Evolutionary conservation across 306 rosid genomes (phyloP).

Genomic region (Cucumis cinereus): DNA sequence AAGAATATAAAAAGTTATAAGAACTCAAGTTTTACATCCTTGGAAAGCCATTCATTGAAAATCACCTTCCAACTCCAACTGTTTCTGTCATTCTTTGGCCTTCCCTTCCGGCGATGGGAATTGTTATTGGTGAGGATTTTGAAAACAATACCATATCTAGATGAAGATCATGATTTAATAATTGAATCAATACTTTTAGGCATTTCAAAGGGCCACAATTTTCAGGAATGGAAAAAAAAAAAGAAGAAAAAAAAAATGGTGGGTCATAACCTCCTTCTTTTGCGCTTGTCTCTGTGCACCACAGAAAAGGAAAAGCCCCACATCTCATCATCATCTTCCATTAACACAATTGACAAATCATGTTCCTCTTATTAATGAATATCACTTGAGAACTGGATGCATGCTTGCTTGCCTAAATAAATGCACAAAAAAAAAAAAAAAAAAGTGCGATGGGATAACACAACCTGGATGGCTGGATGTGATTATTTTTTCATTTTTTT

Average conservation of each 20-base stretch:
- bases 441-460: neutral
- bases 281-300: neutral
- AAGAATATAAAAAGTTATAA: no score
- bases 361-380: neutral
- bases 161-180: slow-evolving; percentile 16
- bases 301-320: slow-evolving; percentile 2
- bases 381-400: slow-evolving; percentile 1
- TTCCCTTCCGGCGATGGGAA: neutral
- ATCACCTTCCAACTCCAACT: neutral
- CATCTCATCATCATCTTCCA: slow-evolving; percentile 8
- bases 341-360: neutral
- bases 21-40: no score
- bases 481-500: neutral
- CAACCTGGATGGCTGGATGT: neutral
- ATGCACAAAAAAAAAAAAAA: neutral
- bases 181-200: slow-evolving; percentile 18
- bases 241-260: slow-evolving; percentile 9
- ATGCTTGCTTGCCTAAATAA: slow-evolving; percentile 7
- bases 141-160: neutral
- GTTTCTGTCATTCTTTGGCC: neutral
- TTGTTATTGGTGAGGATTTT: neutral
- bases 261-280: slow-evolving; percentile 21
- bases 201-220: slow-evolving; percentile 10
- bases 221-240: neutral
- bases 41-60: neutral